Evolutionary conservation across 1,139 yeast species (phyloP).

Genomic region (Saccharomyces pastorianus): DNA sequence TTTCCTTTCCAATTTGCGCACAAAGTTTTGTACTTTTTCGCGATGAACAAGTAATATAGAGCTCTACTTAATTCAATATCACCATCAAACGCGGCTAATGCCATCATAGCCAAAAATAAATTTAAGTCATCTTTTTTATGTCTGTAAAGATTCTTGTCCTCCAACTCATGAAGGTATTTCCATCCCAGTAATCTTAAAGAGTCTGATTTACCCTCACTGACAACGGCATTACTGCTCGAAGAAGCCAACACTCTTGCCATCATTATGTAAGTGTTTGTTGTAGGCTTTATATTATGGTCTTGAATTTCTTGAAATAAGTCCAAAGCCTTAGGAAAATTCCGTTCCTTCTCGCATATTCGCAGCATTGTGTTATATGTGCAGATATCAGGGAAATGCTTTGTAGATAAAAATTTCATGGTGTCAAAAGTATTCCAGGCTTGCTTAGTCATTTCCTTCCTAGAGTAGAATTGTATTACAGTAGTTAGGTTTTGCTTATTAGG

Average conservation of each 20-base stretch:
- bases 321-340: conserved; percentile 62
- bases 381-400: conserved; percentile 55
- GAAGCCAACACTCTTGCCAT: conserved; percentile 66
- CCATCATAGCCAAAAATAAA: conserved; percentile 61
- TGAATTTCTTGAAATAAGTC: conserved; percentile 72
- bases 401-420: conserved; percentile 73
- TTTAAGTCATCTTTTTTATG: background rate
- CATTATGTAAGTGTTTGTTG: conserved; percentile 47
- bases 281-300: conserved; percentile 36
- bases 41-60: conserved; percentile 41
- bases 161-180: conserved; percentile 66
- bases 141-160: conserved; percentile 39
- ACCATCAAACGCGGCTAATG: conserved; percentile 69
- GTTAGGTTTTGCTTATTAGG: conserved; percentile 57
- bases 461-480: conserved; percentile 59
- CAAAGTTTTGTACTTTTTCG: conserved; percentile 11
- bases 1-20: conserved; percentile 6
- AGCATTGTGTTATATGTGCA: conserved; percentile 65
- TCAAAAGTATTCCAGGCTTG: conserved; percentile 72
- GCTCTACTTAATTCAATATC: conserved; percentile 72
- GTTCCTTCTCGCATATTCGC: conserved; percentile 51
- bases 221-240: conserved; percentile 48
- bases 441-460: conserved; percentile 44
- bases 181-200: conserved; percentile 42
- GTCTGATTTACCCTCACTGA: conserved; percentile 27